These are phyloP conservation scores for Nannizziopsis barbatae DNA, from an alignment of 2,329 filamentous ascomycete species.

Conservation along the genomic window DNA sequence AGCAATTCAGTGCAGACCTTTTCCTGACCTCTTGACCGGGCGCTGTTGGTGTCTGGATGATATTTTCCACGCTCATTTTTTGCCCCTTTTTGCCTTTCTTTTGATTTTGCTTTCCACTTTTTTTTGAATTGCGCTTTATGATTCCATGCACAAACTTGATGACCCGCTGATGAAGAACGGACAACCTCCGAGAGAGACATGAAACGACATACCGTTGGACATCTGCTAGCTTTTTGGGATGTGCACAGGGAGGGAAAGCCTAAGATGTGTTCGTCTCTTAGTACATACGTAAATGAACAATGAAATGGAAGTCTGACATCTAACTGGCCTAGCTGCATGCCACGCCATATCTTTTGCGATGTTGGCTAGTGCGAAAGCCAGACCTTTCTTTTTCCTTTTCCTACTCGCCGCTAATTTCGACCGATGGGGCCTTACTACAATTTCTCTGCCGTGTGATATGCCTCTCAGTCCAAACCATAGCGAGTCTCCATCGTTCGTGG, in stretches of 20 bases:
- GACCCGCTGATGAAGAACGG: background rate
- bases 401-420: too few species aligned
- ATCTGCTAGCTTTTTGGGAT: background rate
- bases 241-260: conserved; percentile 1
- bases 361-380: too few species aligned
- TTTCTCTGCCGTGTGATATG: too few species aligned
- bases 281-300: conserved; percentile 3
- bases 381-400: too few species aligned
- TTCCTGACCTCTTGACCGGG: background rate
- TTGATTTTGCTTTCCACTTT: background rate
- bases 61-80: background rate
- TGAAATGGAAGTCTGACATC: background rate
- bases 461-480: too few species aligned
- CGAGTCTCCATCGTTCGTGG: too few species aligned
- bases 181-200: background rate
- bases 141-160: conserved; percentile 5
- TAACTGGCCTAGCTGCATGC: too few species aligned
- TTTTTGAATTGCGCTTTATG: background rate
- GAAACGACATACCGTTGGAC: background rate
- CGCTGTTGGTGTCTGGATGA: background rate
- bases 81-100: background rate
- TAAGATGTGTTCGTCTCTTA: background rate
- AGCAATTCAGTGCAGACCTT: background rate
- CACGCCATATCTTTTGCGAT: too few species aligned
- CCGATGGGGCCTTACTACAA: too few species aligned